A percentile compares a stretch with the other conserved stretches of the same genome.
Evolutionary conservation across 1,284 basidiomycete species (phyloP).

Genomic region (Ustilago sp.): DNA sequence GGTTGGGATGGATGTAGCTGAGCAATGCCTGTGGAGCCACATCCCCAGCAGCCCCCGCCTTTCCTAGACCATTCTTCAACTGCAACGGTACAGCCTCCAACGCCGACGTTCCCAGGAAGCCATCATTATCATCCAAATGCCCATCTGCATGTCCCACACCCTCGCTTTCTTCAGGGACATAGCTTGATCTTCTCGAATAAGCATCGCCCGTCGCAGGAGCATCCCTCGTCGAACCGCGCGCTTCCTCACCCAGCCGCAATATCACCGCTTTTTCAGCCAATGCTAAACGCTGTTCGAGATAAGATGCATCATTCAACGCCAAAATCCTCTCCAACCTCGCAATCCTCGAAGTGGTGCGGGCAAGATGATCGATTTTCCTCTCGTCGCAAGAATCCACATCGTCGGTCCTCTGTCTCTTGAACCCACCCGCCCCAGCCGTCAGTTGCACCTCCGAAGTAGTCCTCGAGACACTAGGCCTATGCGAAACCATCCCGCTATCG

Average conservation of each 20-base stretch:
- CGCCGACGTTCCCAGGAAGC: slow-evolving; percentile 45
- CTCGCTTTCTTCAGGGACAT: slow-evolving; percentile 39
- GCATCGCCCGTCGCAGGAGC: slow-evolving; percentile 14
- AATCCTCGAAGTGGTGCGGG: slow-evolving; percentile 42
- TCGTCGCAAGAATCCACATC: slow-evolving; percentile 43
- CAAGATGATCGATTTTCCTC: slow-evolving; percentile 41
- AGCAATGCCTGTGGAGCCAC: slow-evolving; percentile 34
- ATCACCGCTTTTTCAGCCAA: slow-evolving; percentile 47
- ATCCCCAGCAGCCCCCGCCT: slow-evolving; percentile 21
- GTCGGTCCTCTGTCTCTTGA: slow-evolving; percentile 28
- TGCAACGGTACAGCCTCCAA: slow-evolving; percentile 48
- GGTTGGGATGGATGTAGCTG: slow-evolving; percentile 47
- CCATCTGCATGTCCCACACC: slow-evolving; percentile 40
- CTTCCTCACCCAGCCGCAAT: slow-evolving; percentile 31
- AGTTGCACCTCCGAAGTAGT: slow-evolving; percentile 33
- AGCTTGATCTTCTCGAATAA: slow-evolving; percentile 33
- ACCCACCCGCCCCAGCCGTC: slow-evolving; percentile 3
- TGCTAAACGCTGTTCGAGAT: slow-evolving; percentile 45
- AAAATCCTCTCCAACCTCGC: slow-evolving; percentile 46
- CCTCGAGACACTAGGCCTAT: slow-evolving; percentile 31
- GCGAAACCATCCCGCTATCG: slow-evolving; percentile 19
- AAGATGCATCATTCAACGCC: slow-evolving; percentile 39
- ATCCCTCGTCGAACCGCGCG: not conserved
- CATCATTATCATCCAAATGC: slow-evolving; percentile 49
- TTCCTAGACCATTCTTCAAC: slow-evolving; percentile 35